Conservation (phyloP, 2,329 filamentous ascomycete genomes). For the Cryphonectria parasitica region DNA sequence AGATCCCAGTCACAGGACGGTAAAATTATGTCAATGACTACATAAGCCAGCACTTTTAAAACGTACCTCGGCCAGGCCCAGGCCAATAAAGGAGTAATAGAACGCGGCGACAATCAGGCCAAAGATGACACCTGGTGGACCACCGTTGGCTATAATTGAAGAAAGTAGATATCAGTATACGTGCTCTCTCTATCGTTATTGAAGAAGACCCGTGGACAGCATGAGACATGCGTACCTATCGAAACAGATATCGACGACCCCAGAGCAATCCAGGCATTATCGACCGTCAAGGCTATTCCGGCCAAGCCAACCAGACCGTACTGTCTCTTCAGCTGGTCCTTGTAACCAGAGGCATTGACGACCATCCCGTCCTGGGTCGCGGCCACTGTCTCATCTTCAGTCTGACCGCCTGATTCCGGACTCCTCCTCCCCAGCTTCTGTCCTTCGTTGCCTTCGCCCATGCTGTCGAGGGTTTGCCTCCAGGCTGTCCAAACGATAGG, state of each 20-base stretch:
- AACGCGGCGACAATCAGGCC: constrained; percentile 48
- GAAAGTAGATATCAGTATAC: constrained; percentile 18
- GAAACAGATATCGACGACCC: constrained; percentile 63
- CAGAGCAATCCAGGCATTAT: constrained; percentile 68
- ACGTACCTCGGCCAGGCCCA: constrained; percentile 46
- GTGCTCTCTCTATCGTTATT: too few species aligned
- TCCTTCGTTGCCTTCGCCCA: constrained; percentile 28
- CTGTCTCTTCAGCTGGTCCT: constrained; percentile 65
- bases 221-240: constrained; percentile 40
- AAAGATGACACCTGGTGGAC: constrained; percentile 47
- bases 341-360: constrained; percentile 68
- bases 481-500: neutral
- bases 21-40: too few species aligned
- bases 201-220: neutral
- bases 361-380: constrained; percentile 45
- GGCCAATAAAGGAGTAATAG: constrained; percentile 48
- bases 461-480: neutral
- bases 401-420: constrained; percentile 29
- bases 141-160: constrained; percentile 42
- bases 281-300: constrained; percentile 63
- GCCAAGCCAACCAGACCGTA: constrained; percentile 64
- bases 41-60: neutral
- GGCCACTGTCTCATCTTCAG: constrained; percentile 40
- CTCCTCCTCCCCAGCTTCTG: constrained; percentile 20
- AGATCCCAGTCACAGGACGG: too few species aligned